These are phyloP conservation scores for Fusarium pseudonygamai DNA, from an alignment of 2,329 filamentous ascomycete species.

Conservation along the genomic window DNA sequence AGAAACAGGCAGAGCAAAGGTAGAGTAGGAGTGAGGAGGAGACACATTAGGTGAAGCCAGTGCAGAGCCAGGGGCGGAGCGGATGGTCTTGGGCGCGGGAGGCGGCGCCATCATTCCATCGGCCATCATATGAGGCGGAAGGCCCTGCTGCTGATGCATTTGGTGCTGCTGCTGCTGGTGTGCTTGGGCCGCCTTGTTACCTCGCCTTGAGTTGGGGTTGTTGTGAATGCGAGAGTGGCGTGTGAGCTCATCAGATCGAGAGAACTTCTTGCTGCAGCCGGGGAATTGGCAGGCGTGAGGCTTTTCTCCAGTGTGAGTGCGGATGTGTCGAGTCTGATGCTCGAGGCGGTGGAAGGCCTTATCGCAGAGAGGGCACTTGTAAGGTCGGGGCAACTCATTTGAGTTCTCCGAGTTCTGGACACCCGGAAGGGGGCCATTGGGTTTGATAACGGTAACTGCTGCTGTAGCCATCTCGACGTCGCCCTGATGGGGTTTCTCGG, in stretches of 20 bases:
- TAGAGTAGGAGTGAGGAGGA: constrained; percentile 88
- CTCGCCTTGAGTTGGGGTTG: constrained; percentile 95
- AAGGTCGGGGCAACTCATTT: constrained; percentile 87
- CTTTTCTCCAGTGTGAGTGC: constrained; percentile 98
- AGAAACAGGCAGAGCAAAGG: constrained; percentile 64
- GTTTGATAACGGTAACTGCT: constrained; percentile 65
- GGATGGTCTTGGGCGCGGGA: constrained; percentile 78
- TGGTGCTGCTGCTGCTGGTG: constrained; percentile 50
- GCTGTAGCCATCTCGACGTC: constrained; percentile 59
- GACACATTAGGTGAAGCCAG: constrained; percentile 95
- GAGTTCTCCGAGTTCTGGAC: constrained; percentile 66
- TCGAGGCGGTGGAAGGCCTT: constrained; percentile 98
- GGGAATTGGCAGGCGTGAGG: constrained; percentile 95
- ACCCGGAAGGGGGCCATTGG: constrained; percentile 69
- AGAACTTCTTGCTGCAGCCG: constrained; percentile 97
- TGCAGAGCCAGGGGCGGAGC: constrained; percentile 87
- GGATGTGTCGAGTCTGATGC: constrained; percentile 90
- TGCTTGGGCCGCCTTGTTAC: constrained; percentile 76
- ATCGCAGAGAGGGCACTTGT: constrained; percentile 98
- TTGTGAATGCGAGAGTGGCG: constrained; percentile 98
- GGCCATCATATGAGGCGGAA: constrained; percentile 57
- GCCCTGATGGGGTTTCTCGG: constrained; percentile 44
- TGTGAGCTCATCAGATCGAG: constrained; percentile 94
- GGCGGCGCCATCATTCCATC: constrained; percentile 82
- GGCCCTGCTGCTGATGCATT: constrained; percentile 51